A percentile compares a stretch with the other conserved stretches of the same genome.
These are phyloP conservation scores for Podila clonocystis DNA, from an alignment of 192 early-diverging fungal genomes.

Conservation along the genomic window DNA sequence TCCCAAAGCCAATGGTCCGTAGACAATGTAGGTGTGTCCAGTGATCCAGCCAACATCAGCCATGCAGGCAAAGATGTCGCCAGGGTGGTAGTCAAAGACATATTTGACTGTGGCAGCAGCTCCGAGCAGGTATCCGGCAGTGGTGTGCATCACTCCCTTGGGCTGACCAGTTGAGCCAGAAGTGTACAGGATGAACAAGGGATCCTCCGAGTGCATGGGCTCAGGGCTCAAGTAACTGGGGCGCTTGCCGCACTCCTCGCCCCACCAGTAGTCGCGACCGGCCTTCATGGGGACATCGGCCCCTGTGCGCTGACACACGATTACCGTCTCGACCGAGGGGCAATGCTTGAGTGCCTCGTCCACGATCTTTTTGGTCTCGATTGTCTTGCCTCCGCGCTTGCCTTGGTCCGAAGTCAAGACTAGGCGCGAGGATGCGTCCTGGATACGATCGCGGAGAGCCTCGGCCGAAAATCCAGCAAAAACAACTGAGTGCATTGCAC, in stretches of 20 bases:
- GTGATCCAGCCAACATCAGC: conserved; percentile 95
- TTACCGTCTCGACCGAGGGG: conserved; percentile 81
- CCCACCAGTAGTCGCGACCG: conserved; percentile 95
- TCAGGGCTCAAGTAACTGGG: conserved; percentile 86
- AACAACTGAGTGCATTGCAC: conserved; percentile 92
- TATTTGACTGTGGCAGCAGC: conserved; percentile 87
- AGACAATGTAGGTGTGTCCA: conserved; percentile 91
- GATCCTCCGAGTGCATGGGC: conserved; percentile 88
- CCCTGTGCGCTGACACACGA: conserved; percentile 93
- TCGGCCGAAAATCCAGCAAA: conserved; percentile 98
- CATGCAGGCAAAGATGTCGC: conserved; percentile 92
- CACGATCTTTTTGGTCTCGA: conserved; percentile 91
- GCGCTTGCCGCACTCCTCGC: conserved; percentile 84
- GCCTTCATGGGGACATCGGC: conserved; percentile 77
- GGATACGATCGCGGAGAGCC: conserved; percentile 91
- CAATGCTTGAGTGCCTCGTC: conserved; percentile 87
- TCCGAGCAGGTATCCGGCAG: conserved; percentile 92
- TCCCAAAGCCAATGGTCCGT: conserved; percentile 89
- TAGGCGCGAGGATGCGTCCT: conserved; percentile 82
- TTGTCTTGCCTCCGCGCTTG: conserved; percentile 88
- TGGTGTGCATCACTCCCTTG: conserved; percentile 95
- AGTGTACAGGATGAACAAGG: conserved; percentile 96
- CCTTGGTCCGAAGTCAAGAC: conserved; percentile 97
- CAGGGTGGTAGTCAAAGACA: conserved; percentile 93
- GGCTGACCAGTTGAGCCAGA: conserved; percentile 91